These are phyloP conservation scores for Coprinopsis marcescibilis DNA, from an alignment of 768 basidiomycete species.

Conservation along the genomic window DNA sequence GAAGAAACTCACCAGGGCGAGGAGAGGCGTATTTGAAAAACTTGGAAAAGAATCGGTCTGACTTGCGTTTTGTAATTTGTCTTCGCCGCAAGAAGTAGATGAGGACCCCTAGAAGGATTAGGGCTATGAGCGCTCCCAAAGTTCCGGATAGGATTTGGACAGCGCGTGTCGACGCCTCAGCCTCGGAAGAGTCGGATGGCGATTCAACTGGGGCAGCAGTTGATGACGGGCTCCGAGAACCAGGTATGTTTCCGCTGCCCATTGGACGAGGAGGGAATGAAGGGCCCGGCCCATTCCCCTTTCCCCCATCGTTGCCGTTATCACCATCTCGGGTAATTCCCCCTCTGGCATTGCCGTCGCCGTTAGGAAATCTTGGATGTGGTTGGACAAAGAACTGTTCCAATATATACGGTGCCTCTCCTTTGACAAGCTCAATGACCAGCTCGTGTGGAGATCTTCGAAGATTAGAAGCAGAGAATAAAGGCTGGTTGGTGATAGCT, in stretches of 20 bases:
- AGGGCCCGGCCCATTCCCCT: conserved; percentile 14
- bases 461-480: conserved; percentile 29
- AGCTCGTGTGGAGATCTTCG: conserved; percentile 28
- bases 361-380: conserved; percentile 6
- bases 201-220: too few relatives aligned
- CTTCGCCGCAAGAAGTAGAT: conserved; percentile 6
- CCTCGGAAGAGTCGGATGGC: too few relatives aligned
- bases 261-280: background rate
- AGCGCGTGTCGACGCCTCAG: background rate
- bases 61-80: conserved; percentile 2
- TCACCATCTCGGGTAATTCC: background rate
- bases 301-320: background rate
- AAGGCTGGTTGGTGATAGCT: conserved; percentile 33
- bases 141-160: conserved; percentile 9
- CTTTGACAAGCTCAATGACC: conserved; percentile 30
- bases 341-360: background rate
- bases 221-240: too few relatives aligned
- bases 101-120: conserved; percentile 9
- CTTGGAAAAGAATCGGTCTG: conserved; percentile 8
- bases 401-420: conserved; percentile 34
- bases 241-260: too few relatives aligned
- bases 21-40: conserved; percentile 7
- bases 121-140: conserved; percentile 8
- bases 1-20: conserved; percentile 18
- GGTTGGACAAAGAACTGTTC: conserved; percentile 35